Evolutionary conservation across 2,329 filamentous ascomycete genomes (phyloP).

Genomic region (Sporothrix mexicana): DNA sequence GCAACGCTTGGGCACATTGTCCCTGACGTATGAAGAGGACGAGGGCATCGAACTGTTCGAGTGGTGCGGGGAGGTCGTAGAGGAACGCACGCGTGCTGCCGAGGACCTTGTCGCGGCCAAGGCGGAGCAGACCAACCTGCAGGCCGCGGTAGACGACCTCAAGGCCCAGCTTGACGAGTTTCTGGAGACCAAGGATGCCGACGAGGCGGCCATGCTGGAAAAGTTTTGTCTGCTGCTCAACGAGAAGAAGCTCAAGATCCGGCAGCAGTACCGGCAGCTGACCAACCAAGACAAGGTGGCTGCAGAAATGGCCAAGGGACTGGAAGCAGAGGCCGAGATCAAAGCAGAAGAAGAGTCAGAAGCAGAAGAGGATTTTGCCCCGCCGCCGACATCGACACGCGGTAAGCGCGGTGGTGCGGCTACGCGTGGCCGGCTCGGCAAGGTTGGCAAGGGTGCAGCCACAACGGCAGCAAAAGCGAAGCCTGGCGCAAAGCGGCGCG

Average conservation of each 20-base stretch:
- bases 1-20: conserved; percentile 73
- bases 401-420: neutral
- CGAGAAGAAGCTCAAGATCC: conserved; percentile 79
- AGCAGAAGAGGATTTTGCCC: neutral
- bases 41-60: conserved; percentile 69
- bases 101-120: conserved; percentile 52
- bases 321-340: conserved; percentile 37
- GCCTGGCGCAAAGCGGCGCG: conserved; percentile 41
- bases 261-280: conserved; percentile 71
- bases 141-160: conserved; percentile 63
- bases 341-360: conserved; percentile 39
- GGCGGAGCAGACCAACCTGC: conserved; percentile 54
- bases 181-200: conserved; percentile 66
- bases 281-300: conserved; percentile 36
- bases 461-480: conserved; percentile 41
- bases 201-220: conserved; percentile 69
- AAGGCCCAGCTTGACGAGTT: conserved; percentile 70
- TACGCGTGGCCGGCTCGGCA: conserved; percentile 17
- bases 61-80: conserved; percentile 69
- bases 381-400: conserved; percentile 2
- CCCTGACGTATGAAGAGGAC: conserved; percentile 60
- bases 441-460: neutral
- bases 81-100: conserved; percentile 54
- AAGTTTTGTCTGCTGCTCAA: conserved; percentile 76
- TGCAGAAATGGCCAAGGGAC: neutral